Base-by-base conservation (phyloP, 441 rosid genomes). In the Populus tomentosa region DNA sequence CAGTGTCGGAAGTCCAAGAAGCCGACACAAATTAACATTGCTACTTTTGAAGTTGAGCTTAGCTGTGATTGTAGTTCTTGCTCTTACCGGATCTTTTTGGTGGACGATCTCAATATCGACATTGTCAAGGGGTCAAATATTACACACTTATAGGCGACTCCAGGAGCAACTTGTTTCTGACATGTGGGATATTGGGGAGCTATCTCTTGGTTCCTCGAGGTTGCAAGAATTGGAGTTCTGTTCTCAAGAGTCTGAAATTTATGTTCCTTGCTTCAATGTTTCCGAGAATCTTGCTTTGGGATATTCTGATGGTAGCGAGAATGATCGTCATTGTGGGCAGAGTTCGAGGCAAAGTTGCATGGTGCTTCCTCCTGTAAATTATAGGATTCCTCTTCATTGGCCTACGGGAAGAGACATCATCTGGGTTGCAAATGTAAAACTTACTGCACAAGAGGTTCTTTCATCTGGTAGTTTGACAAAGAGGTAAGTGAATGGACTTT, bases 401-500 rank as follows among this genome's bases (percentile, higher is more conserved):
- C 98, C 98, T 9, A 92, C 96, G 26, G 99, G 99, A 76, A 92
- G 88, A 84, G 99, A 97, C 85, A 83, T 97, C 59, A 94, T 93
- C 24, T 97, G 99, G 99, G 87, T 84, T 83, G 78, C 89, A n/a
- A 97, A 97, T 85, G 99, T 92, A 71, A 91, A 90, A 80, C 93
- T 97, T 79, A 91, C 94, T 68, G 98, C 98, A 75, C 87, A 94
- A 68, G 95, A 97, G 86, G 97, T 97, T 3, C 90, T 97, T 82
- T 90, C 98, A 73, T 97, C 98, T 53, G 99, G 98, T 74, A 93
- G 98, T 82, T 81, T 94, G 75, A 94, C 93, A 78, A 94, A 97
- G 86, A 91, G 99, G 99, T 96, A 74, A 79, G 78, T 79, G 3
- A 42, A 30, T 35, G 11, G 30, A 78, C 70, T 75, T 67, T 75